A percentile compares a stretch with the other conserved stretches of the same genome.
These are phyloP conservation scores for Fragilaria crotonensis DNA, from an alignment of 108 stramenopile species.

Conservation along the genomic window DNA sequence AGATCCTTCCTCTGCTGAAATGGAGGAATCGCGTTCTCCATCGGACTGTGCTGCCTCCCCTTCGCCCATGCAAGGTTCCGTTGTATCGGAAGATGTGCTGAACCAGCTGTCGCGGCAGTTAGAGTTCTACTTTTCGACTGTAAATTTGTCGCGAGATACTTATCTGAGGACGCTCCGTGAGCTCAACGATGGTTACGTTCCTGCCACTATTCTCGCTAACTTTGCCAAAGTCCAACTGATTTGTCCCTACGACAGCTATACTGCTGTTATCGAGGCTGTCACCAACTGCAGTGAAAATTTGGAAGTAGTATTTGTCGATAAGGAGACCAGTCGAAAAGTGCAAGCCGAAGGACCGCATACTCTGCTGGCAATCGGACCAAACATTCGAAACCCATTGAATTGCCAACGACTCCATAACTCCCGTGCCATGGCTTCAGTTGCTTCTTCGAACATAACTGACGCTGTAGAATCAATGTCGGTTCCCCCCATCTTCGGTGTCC, in stretches of 20 bases:
- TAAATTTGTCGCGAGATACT: constrained; percentile 40
- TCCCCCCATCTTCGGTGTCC: constrained; percentile 2
- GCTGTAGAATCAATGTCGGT: neutral
- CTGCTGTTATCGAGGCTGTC: constrained; percentile 6
- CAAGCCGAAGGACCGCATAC: constrained; percentile 3
- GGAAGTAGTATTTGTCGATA: constrained; percentile 34
- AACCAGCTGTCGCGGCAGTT: constrained; percentile 31
- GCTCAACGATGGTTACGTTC: constrained; percentile 51
- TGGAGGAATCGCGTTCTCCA: neutral
- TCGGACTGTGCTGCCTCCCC: neutral
- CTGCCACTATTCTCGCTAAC: constrained; percentile 40
- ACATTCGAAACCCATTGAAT: constrained; percentile 19
- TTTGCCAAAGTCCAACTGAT: constrained; percentile 44
- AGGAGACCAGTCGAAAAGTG: constrained; percentile 21
- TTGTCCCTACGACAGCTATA: constrained; percentile 16
- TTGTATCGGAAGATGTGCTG: neutral
- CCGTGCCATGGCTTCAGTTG: too few relatives aligned
- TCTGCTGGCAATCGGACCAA: constrained; percentile 26
- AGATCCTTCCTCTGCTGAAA: too few relatives aligned
- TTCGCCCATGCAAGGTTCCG: neutral
- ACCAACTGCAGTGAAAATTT: constrained; percentile 29
- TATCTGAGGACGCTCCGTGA: constrained; percentile 38
- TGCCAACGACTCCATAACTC: neutral
- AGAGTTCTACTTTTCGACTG: constrained; percentile 48
- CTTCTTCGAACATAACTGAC: too few relatives aligned